Conservation (phyloP, 352 stramenopile species). For the Globisporangium ultimum region DNA sequence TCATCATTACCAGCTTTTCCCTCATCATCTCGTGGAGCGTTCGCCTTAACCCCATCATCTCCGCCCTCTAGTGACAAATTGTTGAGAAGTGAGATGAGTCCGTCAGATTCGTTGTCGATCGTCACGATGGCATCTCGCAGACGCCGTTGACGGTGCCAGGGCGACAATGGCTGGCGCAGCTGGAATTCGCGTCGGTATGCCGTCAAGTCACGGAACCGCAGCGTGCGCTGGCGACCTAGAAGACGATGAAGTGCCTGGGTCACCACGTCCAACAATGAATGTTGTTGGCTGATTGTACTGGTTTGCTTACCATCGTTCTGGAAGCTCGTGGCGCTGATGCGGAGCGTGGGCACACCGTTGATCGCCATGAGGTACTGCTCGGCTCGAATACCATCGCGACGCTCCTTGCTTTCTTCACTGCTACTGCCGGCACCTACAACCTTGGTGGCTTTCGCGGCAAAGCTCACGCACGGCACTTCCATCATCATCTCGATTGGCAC, state of each 20-base stretch:
- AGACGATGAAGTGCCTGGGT: conserved; percentile 18
- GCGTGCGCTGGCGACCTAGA: conserved; percentile 5
- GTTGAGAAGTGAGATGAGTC: not conserved
- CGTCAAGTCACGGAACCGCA: conserved; percentile 29
- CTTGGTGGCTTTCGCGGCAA: conserved; percentile 16
- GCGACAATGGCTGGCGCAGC: conserved; percentile 25
- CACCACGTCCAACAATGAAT: conserved; percentile 12
- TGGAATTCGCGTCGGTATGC: conserved; percentile 33
- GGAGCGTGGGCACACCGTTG: conserved; percentile 36
- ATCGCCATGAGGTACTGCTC: conserved; percentile 40
- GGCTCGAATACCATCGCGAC: conserved; percentile 23
- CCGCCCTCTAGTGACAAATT: not conserved
- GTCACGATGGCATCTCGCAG: not conserved
- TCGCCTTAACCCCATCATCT: no score
- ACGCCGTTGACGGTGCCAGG: conserved; percentile 22
- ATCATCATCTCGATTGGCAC: conserved; percentile 34
- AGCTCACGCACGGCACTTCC: conserved; percentile 34
- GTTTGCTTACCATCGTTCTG: not conserved
- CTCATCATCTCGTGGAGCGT: not conserved
- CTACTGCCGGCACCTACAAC: not conserved
- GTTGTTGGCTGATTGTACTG: not conserved
- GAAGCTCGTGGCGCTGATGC: conserved; percentile 17
- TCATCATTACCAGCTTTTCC: not conserved
- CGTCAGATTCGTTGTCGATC: not conserved
- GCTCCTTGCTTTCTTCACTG: conserved; percentile 1